Conservation (phyloP, 1,284 basidiomycete genomes). For the Somion occarium region DNA sequence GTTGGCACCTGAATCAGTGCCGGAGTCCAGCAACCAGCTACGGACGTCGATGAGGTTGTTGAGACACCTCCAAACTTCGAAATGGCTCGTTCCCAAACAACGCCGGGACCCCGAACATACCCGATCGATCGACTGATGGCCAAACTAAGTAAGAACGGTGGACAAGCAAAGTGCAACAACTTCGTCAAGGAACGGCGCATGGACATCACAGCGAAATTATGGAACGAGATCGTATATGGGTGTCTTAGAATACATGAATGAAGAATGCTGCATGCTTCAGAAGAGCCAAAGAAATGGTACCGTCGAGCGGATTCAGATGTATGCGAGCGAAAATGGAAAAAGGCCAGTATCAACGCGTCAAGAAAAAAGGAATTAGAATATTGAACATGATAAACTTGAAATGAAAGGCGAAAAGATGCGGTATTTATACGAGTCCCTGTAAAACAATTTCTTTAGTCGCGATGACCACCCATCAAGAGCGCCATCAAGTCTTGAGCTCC, state of each 20-base stretch:
- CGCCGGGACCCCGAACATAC: neutral
- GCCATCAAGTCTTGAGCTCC: conserved; percentile 73
- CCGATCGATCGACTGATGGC: neutral
- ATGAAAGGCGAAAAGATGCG: neutral
- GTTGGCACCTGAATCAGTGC: too few species aligned
- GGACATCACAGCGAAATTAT: neutral
- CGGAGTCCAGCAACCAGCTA: too few species aligned
- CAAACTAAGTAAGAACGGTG: neutral
- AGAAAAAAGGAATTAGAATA: neutral
- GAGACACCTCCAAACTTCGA: too few species aligned
- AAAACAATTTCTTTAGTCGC: conserved; percentile 34
- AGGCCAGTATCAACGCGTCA: neutral
- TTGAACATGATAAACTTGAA: neutral
- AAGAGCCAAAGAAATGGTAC: neutral
- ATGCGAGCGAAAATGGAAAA: neutral
- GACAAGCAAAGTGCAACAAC: neutral
- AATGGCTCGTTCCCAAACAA: too few species aligned
- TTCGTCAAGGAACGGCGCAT: neutral
- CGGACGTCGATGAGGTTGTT: too few species aligned
- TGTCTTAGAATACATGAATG: neutral
- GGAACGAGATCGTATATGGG: neutral
- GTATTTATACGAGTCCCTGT: neutral
- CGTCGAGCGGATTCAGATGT: neutral
- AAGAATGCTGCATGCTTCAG: neutral
- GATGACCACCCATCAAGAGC: conserved; percentile 65